These are phyloP conservation scores for Endocalyx cinctus DNA, from an alignment of 2,329 filamentous ascomycete genomes.

Conservation along the genomic window DNA sequence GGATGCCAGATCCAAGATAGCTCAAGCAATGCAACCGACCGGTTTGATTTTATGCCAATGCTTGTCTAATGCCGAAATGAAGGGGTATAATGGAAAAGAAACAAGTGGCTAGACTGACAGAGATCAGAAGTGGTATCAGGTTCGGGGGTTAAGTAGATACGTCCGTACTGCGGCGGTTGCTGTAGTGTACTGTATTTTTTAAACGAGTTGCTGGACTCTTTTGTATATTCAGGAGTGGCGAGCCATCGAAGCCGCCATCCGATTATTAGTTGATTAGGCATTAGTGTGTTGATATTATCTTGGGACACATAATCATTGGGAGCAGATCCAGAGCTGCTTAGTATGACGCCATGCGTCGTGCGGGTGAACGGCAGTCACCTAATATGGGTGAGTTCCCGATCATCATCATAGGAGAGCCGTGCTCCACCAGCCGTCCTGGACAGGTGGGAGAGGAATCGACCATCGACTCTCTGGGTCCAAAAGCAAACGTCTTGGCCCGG, in stretches of 20 bases:
- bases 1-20: slow-evolving; percentile 27
- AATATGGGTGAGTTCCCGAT: slow-evolving; percentile 41
- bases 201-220: too few relatives aligned
- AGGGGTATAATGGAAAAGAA: slow-evolving; percentile 19
- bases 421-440: slow-evolving; percentile 37
- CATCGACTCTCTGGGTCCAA: slow-evolving; percentile 65
- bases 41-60: slow-evolving; percentile 28
- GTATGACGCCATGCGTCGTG: slow-evolving; percentile 62
- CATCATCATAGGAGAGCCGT: slow-evolving; percentile 37
- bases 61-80: slow-evolving; percentile 25
- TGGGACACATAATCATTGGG: slow-evolving; percentile 1
- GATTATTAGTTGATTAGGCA: slow-evolving; percentile 5
- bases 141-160: too few relatives aligned
- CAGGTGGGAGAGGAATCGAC: slow-evolving; percentile 58
- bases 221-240: too few relatives aligned
- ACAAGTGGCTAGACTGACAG: not conserved
- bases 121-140: too few relatives aligned
- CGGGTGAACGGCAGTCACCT: slow-evolving; percentile 46
- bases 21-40: slow-evolving; percentile 23
- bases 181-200: not conserved
- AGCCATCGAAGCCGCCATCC: too few relatives aligned
- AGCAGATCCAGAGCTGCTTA: slow-evolving; percentile 23
- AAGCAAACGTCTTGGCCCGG: slow-evolving; percentile 91
- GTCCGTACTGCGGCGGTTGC: too few relatives aligned
- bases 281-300: slow-evolving; percentile 9